Conservation (phyloP, 2,329 filamentous ascomycete genomes). For the Calycina herbarum region DNA sequence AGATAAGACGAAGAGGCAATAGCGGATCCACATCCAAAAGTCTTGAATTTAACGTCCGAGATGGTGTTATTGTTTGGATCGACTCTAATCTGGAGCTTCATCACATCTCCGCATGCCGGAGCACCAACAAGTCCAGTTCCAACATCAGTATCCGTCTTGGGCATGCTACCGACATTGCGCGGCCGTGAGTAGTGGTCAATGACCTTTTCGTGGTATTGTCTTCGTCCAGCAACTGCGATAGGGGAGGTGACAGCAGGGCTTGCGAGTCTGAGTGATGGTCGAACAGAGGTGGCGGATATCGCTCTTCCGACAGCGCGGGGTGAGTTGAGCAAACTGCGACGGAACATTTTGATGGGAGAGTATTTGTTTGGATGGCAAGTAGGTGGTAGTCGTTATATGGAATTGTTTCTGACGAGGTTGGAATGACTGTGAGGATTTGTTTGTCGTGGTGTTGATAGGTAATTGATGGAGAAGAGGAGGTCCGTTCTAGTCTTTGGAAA, state of each 20-base stretch:
- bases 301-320: slow-evolving; percentile 34
- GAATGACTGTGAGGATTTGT: slow-evolving; percentile 11
- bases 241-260: slow-evolving; percentile 28
- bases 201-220: slow-evolving; percentile 45
- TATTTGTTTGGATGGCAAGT: slow-evolving; percentile 6
- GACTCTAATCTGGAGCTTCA: slow-evolving; percentile 92
- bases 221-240: slow-evolving; percentile 28
- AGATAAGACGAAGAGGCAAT: slow-evolving; percentile 95
- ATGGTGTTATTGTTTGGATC: slow-evolving; percentile 87
- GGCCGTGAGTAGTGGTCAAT: slow-evolving; percentile 82
- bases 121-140: slow-evolving; percentile 89
- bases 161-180: slow-evolving; percentile 76
- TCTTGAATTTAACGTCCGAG: slow-evolving; percentile 96
- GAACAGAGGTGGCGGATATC: slow-evolving; percentile 27
- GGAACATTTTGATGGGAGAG: slow-evolving; percentile 32
- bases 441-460: slow-evolving; percentile 7
- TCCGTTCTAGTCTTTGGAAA: neutral
- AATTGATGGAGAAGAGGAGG: slow-evolving; percentile 7
- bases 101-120: slow-evolving; percentile 89
- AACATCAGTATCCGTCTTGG: slow-evolving; percentile 78
- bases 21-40: slow-evolving; percentile 89
- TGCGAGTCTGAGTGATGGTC: slow-evolving; percentile 29
- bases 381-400: slow-evolving; percentile 8
- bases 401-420: slow-evolving; percentile 7
- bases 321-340: slow-evolving; percentile 32